phyloP scores from a whole-genome alignment of 73 alveolate genomes.

The Paramecium primaurelia region DNA sequence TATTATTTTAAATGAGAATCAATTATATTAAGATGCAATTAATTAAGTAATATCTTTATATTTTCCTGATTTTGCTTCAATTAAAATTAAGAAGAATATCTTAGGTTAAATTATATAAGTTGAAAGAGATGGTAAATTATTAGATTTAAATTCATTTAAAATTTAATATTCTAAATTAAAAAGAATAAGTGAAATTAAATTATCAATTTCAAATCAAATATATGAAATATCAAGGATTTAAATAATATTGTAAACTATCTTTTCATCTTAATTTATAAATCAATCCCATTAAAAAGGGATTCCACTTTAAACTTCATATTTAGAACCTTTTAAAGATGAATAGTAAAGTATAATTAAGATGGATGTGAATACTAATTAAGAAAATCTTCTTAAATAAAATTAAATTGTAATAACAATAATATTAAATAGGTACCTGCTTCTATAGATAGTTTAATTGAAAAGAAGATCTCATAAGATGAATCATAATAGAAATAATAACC shows the following conservation, averaged over 20 bases:
- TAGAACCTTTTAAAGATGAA: not conserved
- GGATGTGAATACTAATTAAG: not conserved
- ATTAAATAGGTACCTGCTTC: not conserved
- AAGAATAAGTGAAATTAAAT: not conserved
- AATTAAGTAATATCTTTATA: not conserved
- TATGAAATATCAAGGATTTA: constrained; percentile 36
- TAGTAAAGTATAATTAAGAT: not conserved
- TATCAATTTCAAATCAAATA: not conserved
- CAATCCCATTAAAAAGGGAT: not conserved
- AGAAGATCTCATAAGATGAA: not conserved
- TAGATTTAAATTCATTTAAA: not conserved
- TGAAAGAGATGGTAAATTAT: not conserved
- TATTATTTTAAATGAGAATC: not conserved
- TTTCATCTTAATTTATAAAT: not conserved
- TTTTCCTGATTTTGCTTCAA: not conserved
- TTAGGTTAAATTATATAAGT: not conserved
- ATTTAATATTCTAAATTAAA: not conserved
- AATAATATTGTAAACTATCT: not conserved
- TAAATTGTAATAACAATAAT: not conserved
- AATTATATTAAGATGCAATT: not conserved
- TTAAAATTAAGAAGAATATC: not conserved
- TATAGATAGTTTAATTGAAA: not conserved
- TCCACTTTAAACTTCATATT: not conserved
- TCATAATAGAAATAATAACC: not conserved
- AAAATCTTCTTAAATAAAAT: not conserved